Base-by-base conservation (phyloP, 306 rosid genomes). In the Sesbania bispinosa region DNA sequence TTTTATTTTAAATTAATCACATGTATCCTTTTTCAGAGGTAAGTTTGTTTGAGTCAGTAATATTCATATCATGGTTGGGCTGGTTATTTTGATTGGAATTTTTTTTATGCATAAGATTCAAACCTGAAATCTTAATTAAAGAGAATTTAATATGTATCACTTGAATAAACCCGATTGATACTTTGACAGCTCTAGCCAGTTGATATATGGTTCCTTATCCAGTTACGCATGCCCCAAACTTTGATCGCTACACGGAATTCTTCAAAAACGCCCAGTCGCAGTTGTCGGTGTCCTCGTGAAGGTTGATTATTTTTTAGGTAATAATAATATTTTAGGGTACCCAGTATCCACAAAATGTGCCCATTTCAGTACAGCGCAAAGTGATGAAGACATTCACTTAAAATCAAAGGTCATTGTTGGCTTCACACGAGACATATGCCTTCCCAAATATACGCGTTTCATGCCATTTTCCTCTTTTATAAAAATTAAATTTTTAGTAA, bases 261-360 rank as follows among this genome's bases (percentile, higher is more conserved):
- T 13, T 47, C 27, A n/a, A 47, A 59, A 46, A 1, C 9, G 20
- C 38, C 33, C 18, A 57, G n/a, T 4, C 26, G 23, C 7, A 43
- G 1, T 29, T 69, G 66, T 77, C 81, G 66, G 72, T 61, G 39
- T 23, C 36, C 62, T 46, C 19, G 33, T 16, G 69, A 23, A 16
- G 52, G 35, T 67, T 33, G 62, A 69, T 69, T 50, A 60, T 38
- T 27, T 60, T 69, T 58, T 50, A 77, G 38, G 39, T 50, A 19
- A 60, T 55, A 32, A 7, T 5, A 30, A 24, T 39, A 39, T 30
- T 71, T 18, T 2, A 11, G 69, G 48, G 36, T 46, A 59, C 45
- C 9, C 10, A 8, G 36, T 30, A 54, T 10, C 15, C 19, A 71
- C 46, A 4, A 29, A 29, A 29, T 29, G 60, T 29, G 60, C 15